Evolutionary conservation across 345 rosid genomes (phyloP), one percentile per base, ranked within the genome.

Genomic region (Eucalyptus caleyi): DNA sequence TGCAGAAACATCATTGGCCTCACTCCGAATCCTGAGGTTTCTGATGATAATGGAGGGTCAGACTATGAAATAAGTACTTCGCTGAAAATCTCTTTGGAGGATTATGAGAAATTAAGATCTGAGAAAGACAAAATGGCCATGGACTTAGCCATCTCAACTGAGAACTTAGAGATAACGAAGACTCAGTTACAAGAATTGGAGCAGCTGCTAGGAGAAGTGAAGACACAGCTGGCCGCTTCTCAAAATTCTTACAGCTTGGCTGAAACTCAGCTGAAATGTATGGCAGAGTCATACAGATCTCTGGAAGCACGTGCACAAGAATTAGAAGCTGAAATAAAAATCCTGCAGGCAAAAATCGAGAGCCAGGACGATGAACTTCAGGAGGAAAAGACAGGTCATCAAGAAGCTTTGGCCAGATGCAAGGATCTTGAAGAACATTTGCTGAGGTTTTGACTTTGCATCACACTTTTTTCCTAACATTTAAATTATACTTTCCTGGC

Each of bases 241-340:
- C 94, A 93, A 89, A 98, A 91, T 90, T 95, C 97, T 44, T 95
- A 94, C 92, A 93, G 97, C 93, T 95, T 97, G 95, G 96, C 97
- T 9, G 99, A 97, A 92, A 98, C 97, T 32, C 99, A 98, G 91
- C 97, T 98, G 88, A 98, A 98, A 92, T 98, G 99, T 90, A 96
- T 98, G 99, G 96, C 95, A 88, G 99, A 96, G 94, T 98, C 99
- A 9, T 98, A 98, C 89, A 94, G 98, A 90, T 92, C 96, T 37
- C 98, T 98, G 88, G 99, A 98, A 96, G 91, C 93, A 72, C 97
- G 94, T 86, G 94, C 96, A 50, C 90, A 92, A 59, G 98, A 95
- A 93, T 91, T 97, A 45, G 99, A 96, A 93, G 92, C 92, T 40
- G 99, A 96, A 90, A 92, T 94, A 90, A 95, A 91, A 92, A 93